These are phyloP conservation scores for Ehretia macrophylla DNA, from an alignment of 257 asterid species.

Conservation along the genomic window DNA sequence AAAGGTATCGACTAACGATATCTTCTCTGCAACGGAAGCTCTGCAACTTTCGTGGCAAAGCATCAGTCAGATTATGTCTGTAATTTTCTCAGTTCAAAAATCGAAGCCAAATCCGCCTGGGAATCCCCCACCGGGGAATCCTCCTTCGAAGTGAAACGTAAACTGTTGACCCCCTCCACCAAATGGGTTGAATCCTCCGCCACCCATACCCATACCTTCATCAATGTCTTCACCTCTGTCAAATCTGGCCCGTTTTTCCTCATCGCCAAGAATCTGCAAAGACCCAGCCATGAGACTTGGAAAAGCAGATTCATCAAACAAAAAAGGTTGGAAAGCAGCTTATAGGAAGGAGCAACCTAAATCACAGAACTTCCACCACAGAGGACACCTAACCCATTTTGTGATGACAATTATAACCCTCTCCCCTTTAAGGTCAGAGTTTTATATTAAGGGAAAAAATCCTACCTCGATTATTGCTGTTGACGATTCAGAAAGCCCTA, in stretches of 20 bases:
- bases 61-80: constrained; percentile 7
- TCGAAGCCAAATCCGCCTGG: constrained; percentile 64
- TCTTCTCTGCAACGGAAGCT: not conserved
- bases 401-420: too few species aligned
- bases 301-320: too few species aligned
- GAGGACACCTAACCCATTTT: too few species aligned
- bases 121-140: constrained; percentile 58
- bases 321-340: too few species aligned
- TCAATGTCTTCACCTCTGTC: constrained; percentile 89
- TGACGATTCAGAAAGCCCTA: too few species aligned
- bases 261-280: constrained; percentile 71
- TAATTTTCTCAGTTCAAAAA: constrained; percentile 28
- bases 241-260: constrained; percentile 74
- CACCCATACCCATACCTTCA: constrained; percentile 62
- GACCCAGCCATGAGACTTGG: too few species aligned
- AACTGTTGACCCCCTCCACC: constrained; percentile 73
- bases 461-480: too few species aligned
- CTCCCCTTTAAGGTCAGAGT: too few species aligned
- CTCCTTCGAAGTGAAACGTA: constrained; percentile 84
- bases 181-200: constrained; percentile 71
- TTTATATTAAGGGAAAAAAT: too few species aligned
- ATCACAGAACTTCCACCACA: too few species aligned
- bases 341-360: too few species aligned
- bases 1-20: not conserved
- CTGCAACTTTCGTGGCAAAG: constrained; percentile 2